phyloP scores from a whole-genome alignment of 805 yeast genomes.

The Ogataea kodamae region DNA sequence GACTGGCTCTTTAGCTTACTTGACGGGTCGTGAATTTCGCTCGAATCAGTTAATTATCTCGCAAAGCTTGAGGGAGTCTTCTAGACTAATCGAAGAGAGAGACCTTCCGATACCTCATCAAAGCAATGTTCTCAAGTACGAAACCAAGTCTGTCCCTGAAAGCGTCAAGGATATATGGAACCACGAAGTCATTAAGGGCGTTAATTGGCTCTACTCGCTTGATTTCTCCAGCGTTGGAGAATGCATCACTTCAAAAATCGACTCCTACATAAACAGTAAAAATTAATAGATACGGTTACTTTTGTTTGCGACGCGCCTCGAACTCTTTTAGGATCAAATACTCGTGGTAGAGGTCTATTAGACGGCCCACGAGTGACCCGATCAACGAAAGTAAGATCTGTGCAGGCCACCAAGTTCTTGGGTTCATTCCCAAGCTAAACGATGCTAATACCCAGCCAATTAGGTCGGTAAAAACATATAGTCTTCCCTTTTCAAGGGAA shows the following conservation, averaged over 20 bases:
- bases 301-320: conserved; percentile 24
- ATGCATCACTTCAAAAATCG: conserved; percentile 13
- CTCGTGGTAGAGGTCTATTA: conserved; percentile 49
- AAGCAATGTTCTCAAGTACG: conserved; percentile 41
- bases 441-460: conserved; percentile 79
- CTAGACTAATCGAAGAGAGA: conserved; percentile 48
- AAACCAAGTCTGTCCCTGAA: conserved; percentile 48
- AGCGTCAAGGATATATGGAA: conserved; percentile 79
- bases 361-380: conserved; percentile 55
- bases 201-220: conserved; percentile 56
- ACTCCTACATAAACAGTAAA: conserved; percentile 12
- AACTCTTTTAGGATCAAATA: conserved; percentile 51
- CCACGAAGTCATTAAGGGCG: conserved; percentile 60
- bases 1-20: conserved; percentile 59
- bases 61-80: conserved; percentile 44
- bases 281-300: conserved; percentile 7
- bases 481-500: conserved; percentile 59
- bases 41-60: conserved; percentile 45
- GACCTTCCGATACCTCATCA: conserved; percentile 48
- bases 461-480: conserved; percentile 74
- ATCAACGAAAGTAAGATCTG: conserved; percentile 48
- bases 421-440: conserved; percentile 64
- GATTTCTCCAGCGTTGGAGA: conserved; percentile 20
- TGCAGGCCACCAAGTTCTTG: conserved; percentile 55
- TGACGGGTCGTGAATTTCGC: conserved; percentile 55